Percentiles rank a stretch among this genome's conserved stretches.
These are phyloP conservation scores for Phytophthora tentaculata DNA, from an alignment of 352 stramenopile species.

Conservation along the genomic window DNA sequence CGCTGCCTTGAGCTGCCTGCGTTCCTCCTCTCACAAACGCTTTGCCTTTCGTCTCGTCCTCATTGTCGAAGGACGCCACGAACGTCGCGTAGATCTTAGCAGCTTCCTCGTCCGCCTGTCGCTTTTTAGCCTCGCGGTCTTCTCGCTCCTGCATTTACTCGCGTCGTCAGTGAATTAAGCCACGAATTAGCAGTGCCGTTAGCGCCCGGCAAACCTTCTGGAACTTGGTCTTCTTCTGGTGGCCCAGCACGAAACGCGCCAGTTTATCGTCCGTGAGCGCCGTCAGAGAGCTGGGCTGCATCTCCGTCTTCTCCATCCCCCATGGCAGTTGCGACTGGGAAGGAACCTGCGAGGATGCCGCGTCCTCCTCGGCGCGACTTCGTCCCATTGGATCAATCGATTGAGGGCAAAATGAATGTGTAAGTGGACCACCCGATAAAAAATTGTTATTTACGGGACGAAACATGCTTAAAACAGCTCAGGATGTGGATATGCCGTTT, in stretches of 20 bases:
- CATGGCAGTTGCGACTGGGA: constrained; percentile 45
- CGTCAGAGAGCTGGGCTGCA: constrained; percentile 73
- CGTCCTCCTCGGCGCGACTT: constrained; percentile 20
- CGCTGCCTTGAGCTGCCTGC: constrained; percentile 2
- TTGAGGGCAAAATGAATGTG: neutral
- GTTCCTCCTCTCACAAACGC: constrained; percentile 59
- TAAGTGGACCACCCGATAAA: neutral
- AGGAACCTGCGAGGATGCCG: neutral
- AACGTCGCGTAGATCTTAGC: constrained; percentile 91
- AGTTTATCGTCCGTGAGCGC: constrained; percentile 81
- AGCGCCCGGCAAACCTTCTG: constrained; percentile 59
- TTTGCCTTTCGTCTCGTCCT: constrained; percentile 67
- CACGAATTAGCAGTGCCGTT: constrained; percentile 7
- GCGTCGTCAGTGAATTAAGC: constrained; percentile 13
- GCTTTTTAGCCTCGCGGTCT: constrained; percentile 85
- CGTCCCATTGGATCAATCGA: constrained; percentile 18
- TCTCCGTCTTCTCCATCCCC: constrained; percentile 68
- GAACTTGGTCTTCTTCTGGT: constrained; percentile 90
- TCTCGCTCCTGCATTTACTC: constrained; percentile 59
- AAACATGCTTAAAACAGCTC: too few relatives aligned
- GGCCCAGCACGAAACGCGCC: constrained; percentile 76
- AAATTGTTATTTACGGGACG: neutral
- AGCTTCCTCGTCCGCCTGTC: constrained; percentile 84
- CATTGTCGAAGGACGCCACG: constrained; percentile 89
- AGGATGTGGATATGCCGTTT: constrained; percentile 5